Conservation (phyloP, 179 eudicot genomes). For the Kewa caespitosa region DNA sequence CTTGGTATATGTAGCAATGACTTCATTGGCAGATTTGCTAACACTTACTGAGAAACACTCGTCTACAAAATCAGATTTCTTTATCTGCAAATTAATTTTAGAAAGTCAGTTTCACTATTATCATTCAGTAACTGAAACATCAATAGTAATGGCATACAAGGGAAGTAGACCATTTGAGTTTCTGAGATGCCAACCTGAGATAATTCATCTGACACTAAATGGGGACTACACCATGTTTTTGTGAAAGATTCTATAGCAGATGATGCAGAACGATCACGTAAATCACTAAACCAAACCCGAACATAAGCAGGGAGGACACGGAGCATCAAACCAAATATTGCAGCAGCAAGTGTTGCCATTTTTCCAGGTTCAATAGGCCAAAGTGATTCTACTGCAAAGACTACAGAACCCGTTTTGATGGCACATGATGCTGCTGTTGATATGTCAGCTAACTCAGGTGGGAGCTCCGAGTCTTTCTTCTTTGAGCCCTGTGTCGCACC, state of each 20-base stretch:
- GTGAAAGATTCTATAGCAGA: constrained; percentile 52
- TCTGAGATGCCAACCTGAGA: constrained; percentile 61
- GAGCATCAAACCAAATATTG: constrained; percentile 84
- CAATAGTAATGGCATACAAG: neutral
- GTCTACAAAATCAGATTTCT: constrained; percentile 73
- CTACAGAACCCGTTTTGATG: constrained; percentile 64
- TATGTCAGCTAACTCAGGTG: constrained; percentile 56
- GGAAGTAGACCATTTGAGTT: neutral
- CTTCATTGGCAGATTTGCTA: constrained; percentile 93
- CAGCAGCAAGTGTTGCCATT: constrained; percentile 80
- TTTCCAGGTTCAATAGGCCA: constrained; percentile 79
- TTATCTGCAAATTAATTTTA: constrained; percentile 61
- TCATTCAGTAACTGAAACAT: neutral
- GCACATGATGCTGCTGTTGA: constrained; percentile 68
- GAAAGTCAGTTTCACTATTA: neutral
- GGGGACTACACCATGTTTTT: constrained; percentile 87
- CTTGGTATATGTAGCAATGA: constrained; percentile 93
- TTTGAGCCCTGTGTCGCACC: constrained; percentile 42
- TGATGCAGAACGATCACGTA: constrained; percentile 80
- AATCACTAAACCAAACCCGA: constrained; percentile 81
- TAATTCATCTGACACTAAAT: constrained; percentile 74
- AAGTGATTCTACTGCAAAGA: constrained; percentile 63
- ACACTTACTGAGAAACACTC: constrained; percentile 89
- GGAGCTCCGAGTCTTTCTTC: constrained; percentile 66
- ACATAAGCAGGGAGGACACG: constrained; percentile 91